phyloP scores from a whole-genome alignment of 345 rosid genomes.

The Luvunga scandens region DNA sequence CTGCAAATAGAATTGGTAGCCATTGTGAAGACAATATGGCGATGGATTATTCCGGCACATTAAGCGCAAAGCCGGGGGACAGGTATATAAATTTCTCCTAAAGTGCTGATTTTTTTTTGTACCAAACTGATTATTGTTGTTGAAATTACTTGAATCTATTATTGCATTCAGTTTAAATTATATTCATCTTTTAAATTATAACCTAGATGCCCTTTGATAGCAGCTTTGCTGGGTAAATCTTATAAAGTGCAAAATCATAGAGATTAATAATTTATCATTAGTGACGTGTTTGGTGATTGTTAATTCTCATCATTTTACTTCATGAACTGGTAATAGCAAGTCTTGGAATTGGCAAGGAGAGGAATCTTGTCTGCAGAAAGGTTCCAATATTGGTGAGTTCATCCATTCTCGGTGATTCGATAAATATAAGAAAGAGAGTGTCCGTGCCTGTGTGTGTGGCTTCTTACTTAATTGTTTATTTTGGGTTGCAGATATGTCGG shows the following conservation, averaged over 20 bases:
- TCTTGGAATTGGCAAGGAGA: constrained; percentile 41
- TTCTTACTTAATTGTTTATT: not conserved
- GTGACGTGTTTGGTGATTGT: not conserved
- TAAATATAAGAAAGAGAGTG: not conserved
- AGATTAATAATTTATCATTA: not conserved
- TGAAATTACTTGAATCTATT: not conserved
- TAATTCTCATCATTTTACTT: not conserved
- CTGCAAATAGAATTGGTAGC: not conserved
- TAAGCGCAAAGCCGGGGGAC: not conserved
- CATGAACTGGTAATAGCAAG: constrained; percentile 27
- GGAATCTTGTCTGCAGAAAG: constrained; percentile 33
- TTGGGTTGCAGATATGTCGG: constrained; percentile 25
- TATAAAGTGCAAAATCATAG: not conserved
- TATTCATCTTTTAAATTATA: not conserved
- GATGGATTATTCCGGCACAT: not conserved
- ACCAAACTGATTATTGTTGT: not conserved
- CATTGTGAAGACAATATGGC: not conserved
- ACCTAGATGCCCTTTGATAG: not conserved
- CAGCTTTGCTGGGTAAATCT: not conserved
- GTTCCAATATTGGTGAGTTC: constrained; percentile 36
- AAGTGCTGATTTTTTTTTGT: not conserved
- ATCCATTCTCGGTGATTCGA: not conserved
- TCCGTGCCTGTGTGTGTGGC: not conserved
- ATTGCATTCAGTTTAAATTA: not conserved
- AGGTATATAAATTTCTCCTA: not conserved